These are phyloP conservation scores for Ophiostoma montium DNA, from an alignment of 2,329 filamentous ascomycete genomes.

Conservation along the genomic window DNA sequence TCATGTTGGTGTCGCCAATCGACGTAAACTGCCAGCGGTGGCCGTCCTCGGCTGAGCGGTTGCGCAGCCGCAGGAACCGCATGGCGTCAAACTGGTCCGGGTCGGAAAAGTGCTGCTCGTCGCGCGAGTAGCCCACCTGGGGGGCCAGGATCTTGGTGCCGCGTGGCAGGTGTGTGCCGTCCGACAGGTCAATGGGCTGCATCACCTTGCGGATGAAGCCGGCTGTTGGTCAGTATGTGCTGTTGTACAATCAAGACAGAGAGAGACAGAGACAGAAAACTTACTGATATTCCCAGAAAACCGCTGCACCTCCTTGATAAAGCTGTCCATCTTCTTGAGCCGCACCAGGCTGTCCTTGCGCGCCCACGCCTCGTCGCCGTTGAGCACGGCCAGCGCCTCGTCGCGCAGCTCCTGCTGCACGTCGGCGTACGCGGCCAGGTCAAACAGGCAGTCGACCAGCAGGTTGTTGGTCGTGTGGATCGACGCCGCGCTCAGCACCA, in stretches of 20 bases:
- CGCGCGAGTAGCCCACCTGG: conserved; percentile 27
- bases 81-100: conserved; percentile 33
- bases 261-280: conserved; percentile 9
- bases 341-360: conserved; percentile 29
- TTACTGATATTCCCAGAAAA: conserved; percentile 29
- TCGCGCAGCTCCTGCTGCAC: conserved; percentile 32
- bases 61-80: conserved; percentile 32
- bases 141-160: conserved; percentile 29
- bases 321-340: conserved; percentile 33
- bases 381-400: conserved; percentile 30
- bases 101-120: conserved; percentile 25
- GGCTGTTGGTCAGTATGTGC: conserved; percentile 16
- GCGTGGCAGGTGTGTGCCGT: conserved; percentile 28
- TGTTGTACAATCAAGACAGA: not conserved
- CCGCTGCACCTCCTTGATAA: conserved; percentile 31
- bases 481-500: conserved; percentile 29
- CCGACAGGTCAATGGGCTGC: conserved; percentile 29
- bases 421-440: conserved; percentile 33
- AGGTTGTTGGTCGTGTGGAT: conserved; percentile 32
- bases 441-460: conserved; percentile 34
- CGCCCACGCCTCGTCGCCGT: conserved; percentile 26
- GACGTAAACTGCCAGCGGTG: conserved; percentile 30
- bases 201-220: conserved; percentile 32
- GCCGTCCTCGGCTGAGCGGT: conserved; percentile 23
- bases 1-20: conserved; percentile 27